phyloP scores from a whole-genome alignment of 371 early-diverging fungal species.

The Mycotypha africana region DNA sequence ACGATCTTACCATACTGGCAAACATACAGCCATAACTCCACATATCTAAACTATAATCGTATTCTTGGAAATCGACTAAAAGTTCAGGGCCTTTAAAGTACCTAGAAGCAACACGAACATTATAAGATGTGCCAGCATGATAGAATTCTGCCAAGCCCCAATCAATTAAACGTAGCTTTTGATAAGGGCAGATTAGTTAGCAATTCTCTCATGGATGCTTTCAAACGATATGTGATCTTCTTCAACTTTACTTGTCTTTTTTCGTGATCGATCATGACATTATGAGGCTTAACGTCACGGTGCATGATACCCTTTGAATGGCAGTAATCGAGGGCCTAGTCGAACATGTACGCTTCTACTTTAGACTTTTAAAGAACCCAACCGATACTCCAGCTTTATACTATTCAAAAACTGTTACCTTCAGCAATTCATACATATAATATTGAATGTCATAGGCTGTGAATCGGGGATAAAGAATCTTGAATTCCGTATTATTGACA shows the following conservation, averaged over 20 bases:
- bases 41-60: conserved; percentile 99
- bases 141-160: conserved; percentile 99
- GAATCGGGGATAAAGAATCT: conserved; percentile 66
- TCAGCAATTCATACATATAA: conserved; percentile 95
- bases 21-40: conserved; percentile 99
- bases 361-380: no score
- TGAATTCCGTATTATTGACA: conserved; percentile 80
- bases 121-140: conserved; percentile 94
- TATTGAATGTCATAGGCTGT: conserved; percentile 92
- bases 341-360: no score
- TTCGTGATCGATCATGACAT: conserved; percentile 99
- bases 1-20: conserved; percentile 79
- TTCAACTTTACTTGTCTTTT: conserved; percentile 64
- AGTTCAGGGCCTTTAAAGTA: conserved; percentile 99
- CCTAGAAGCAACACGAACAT: conserved; percentile 97
- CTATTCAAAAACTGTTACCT: conserved; percentile 41
- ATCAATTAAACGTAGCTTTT: conserved; percentile 94
- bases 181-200: conserved; percentile 16
- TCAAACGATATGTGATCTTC: background rate
- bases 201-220: no score
- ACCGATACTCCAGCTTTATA: no score
- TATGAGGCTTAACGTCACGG: conserved; percentile 99
- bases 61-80: conserved; percentile 94
- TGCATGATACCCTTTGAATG: conserved; percentile 99
- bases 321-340: conserved; percentile 90